phyloP scores from a whole-genome alignment of 441 rosid species.

The Flueggea neowawraea region DNA sequence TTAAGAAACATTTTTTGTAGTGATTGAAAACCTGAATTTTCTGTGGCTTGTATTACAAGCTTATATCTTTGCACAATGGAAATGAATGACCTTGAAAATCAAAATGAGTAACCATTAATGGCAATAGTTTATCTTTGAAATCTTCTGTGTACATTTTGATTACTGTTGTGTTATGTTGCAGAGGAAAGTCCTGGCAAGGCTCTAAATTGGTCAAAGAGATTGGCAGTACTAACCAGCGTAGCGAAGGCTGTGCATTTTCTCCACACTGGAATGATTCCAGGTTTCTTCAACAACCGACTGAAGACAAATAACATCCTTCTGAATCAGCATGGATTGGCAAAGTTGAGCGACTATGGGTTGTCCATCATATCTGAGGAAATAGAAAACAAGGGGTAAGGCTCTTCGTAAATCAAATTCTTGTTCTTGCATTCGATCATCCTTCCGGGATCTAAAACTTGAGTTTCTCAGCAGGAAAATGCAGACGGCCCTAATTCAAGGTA shows the following conservation, averaged over 20 bases:
- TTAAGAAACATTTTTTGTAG: neutral
- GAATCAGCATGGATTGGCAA: conserved; percentile 56
- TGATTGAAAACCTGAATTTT: too few species aligned
- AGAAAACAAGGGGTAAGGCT: conserved; percentile 40
- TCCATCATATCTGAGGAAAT: conserved; percentile 65
- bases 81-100: neutral
- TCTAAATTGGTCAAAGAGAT: conserved; percentile 74
- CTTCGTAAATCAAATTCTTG: conserved; percentile 1
- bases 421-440: neutral
- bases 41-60: too few species aligned
- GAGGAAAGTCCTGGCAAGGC: conserved; percentile 33
- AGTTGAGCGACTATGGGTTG: conserved; percentile 75
- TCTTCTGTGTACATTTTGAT: too few species aligned
- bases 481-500: neutral
- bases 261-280: conserved; percentile 87
- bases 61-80: too few species aligned
- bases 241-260: conserved; percentile 83
- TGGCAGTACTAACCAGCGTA: conserved; percentile 48
- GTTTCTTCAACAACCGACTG: conserved; percentile 71
- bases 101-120: too few species aligned
- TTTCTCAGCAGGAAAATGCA: neutral
- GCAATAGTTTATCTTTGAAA: too few species aligned
- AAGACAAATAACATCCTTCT: conserved; percentile 66
- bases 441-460: neutral
- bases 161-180: conserved; percentile 17